These are phyloP conservation scores for Lachnellula suecica DNA, from an alignment of 2,329 filamentous ascomycete genomes.

Conservation along the genomic window DNA sequence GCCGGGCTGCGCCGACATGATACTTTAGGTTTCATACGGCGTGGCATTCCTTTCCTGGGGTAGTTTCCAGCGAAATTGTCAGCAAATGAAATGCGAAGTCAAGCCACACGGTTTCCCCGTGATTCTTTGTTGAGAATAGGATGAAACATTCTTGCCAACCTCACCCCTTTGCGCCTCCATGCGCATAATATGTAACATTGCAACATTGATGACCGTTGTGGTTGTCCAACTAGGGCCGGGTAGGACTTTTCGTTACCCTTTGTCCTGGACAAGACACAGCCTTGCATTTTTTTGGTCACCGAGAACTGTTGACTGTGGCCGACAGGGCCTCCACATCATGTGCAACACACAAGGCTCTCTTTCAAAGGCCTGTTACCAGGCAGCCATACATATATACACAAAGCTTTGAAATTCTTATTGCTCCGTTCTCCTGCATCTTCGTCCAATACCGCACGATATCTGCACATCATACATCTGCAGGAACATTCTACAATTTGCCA, in stretches of 20 bases:
- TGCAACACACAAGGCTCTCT: constrained; percentile 1
- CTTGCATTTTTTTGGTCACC: constrained; percentile 3
- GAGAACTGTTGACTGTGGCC: background rate
- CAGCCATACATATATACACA: constrained; percentile 5
- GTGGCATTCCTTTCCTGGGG: no score
- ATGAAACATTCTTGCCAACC: background rate
- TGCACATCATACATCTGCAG: constrained; percentile 5
- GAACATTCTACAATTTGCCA: background rate
- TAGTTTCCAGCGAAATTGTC: no score
- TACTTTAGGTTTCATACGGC: no score
- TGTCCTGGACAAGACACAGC: constrained; percentile 3
- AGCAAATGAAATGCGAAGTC: background rate
- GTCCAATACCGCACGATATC: constrained; percentile 1
- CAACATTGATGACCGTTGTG: background rate
- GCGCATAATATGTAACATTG: background rate
- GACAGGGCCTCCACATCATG: background rate
- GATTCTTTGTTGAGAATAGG: background rate
- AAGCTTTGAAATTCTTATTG: background rate
- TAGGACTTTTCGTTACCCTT: background rate
- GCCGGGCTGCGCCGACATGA: no score
- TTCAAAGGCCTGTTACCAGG: background rate
- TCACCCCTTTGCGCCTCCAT: background rate
- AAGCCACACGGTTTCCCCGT: constrained; percentile 1
- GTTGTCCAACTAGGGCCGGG: background rate
- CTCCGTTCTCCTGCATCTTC: constrained; percentile 1